phyloP scores from a whole-genome alignment of 2,329 filamentous ascomycete species.

The Pseudocercospora eumusae region DNA sequence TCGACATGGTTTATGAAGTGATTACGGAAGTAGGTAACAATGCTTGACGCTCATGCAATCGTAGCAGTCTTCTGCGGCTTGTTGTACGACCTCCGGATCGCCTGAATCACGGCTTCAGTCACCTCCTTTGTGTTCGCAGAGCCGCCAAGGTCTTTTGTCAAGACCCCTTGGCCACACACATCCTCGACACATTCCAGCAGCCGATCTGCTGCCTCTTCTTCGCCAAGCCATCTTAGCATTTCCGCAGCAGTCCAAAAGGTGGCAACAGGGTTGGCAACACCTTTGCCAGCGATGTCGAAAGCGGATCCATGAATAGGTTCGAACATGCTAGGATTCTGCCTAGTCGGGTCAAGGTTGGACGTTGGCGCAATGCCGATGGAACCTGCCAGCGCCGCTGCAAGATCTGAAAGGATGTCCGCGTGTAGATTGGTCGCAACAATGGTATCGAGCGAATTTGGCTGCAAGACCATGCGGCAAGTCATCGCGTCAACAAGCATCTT shows the following conservation, averaged over 20 bases:
- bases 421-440: slow-evolving; percentile 64
- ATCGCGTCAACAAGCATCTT: slow-evolving; percentile 70
- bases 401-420: slow-evolving; percentile 69
- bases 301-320: slow-evolving; percentile 61
- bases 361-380: slow-evolving; percentile 72
- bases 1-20: not conserved
- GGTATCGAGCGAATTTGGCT: slow-evolving; percentile 61
- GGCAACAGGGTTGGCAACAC: slow-evolving; percentile 62
- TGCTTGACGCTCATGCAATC: not conserved
- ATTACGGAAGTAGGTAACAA: not conserved
- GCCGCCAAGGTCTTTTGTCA: slow-evolving; percentile 58
- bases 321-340: slow-evolving; percentile 62
- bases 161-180: slow-evolving; percentile 55
- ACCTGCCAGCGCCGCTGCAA: slow-evolving; percentile 69
- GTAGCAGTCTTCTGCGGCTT: slow-evolving; percentile 12
- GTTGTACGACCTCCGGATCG: slow-evolving; percentile 37
- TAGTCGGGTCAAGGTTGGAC: slow-evolving; percentile 66
- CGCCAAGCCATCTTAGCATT: slow-evolving; percentile 61
- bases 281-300: slow-evolving; percentile 61
- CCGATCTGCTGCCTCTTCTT: slow-evolving; percentile 53
- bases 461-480: slow-evolving; percentile 64
- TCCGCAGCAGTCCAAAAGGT: slow-evolving; percentile 62
- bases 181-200: slow-evolving; percentile 57
- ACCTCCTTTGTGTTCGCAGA: slow-evolving; percentile 46
- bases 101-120: slow-evolving; percentile 46